Percentiles rank a stretch among this genome's conserved stretches.
Evolutionary conservation across 176 grass and related monocot species (phyloP).

Genomic region (Musa troglodytarum): DNA sequence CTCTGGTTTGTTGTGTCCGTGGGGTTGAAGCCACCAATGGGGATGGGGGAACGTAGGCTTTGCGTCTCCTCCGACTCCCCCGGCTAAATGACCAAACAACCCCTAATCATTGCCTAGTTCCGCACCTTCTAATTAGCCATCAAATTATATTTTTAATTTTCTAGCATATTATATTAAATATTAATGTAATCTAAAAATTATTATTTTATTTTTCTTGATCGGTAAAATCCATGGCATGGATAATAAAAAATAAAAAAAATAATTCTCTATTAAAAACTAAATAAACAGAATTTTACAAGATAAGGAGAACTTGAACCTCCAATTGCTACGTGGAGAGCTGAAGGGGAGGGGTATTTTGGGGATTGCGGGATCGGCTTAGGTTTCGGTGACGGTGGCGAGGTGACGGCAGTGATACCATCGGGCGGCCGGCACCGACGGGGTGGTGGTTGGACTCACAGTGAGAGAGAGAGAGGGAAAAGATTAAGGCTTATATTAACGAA

Average conservation of each 20-base stretch:
- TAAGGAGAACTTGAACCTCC: too few species aligned
- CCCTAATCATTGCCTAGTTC: neutral
- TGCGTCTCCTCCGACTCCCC: neutral
- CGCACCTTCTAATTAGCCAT: too few species aligned
- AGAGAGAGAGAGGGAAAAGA: neutral
- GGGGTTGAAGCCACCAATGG: neutral
- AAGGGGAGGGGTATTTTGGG: neutral
- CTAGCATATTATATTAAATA: too few species aligned
- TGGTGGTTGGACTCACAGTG: neutral
- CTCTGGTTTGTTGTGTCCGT: neutral
- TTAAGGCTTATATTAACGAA: neutral
- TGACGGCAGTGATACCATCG: neutral
- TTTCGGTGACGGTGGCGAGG: neutral
- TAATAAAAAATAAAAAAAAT: too few species aligned
- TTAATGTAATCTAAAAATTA: too few species aligned
- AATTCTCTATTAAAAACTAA: too few species aligned
- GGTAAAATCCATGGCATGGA: too few species aligned
- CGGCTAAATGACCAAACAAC: neutral
- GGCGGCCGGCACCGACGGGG: constrained; percentile 11
- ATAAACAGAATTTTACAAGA: too few species aligned
- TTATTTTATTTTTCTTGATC: too few species aligned
- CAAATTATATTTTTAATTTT: too few species aligned
- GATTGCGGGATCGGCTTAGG: neutral
- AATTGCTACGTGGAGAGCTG: too few species aligned
- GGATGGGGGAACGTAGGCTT: neutral